These are phyloP conservation scores for Coemansia erecta DNA, from an alignment of 192 early-diverging fungal species.

Conservation along the genomic window DNA sequence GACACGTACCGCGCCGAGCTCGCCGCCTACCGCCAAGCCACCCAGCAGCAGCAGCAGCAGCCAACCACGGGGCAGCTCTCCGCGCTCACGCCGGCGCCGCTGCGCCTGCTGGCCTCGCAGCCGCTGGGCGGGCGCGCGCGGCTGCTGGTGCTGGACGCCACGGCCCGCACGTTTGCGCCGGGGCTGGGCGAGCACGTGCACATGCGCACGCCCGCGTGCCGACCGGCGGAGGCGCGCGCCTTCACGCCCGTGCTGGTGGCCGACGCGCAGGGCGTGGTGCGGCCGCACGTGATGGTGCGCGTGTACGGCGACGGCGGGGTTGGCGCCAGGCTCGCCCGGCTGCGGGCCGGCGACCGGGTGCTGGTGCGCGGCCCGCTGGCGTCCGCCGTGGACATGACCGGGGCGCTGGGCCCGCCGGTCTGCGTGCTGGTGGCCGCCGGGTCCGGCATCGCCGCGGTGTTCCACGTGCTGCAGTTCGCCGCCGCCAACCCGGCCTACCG, in stretches of 20 bases:
- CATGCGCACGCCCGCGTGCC: no score
- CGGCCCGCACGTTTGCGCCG: constrained; percentile 19
- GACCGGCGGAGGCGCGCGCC: neutral
- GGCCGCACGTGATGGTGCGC: constrained; percentile 38
- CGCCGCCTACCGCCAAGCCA: constrained; percentile 2
- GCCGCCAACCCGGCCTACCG: constrained; percentile 19
- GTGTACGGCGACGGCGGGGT: constrained; percentile 19
- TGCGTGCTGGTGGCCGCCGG: constrained; percentile 34
- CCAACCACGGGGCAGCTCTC: no score
- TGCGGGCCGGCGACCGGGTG: constrained; percentile 2
- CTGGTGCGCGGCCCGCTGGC: constrained; percentile 25
- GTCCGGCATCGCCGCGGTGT: constrained; percentile 42
- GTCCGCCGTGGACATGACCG: constrained; percentile 21
- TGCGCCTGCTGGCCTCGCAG: no score
- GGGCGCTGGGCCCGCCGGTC: neutral
- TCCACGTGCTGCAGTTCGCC: constrained; percentile 39
- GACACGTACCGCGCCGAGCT: constrained; percentile 40
- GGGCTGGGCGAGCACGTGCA: constrained; percentile 40
- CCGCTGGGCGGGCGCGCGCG: constrained; percentile 5
- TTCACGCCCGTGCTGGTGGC: constrained; percentile 43
- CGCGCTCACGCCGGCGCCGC: no score
- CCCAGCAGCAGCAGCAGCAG: constrained; percentile 12
- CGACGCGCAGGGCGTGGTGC: constrained; percentile 21
- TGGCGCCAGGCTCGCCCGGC: constrained; percentile 7
- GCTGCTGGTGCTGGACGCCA: constrained; percentile 40